Percentiles rank a stretch among this genome's conserved stretches.
Conservation (phyloP, 768 basidiomycete genomes). For the Holtermannia corniformis region DNA sequence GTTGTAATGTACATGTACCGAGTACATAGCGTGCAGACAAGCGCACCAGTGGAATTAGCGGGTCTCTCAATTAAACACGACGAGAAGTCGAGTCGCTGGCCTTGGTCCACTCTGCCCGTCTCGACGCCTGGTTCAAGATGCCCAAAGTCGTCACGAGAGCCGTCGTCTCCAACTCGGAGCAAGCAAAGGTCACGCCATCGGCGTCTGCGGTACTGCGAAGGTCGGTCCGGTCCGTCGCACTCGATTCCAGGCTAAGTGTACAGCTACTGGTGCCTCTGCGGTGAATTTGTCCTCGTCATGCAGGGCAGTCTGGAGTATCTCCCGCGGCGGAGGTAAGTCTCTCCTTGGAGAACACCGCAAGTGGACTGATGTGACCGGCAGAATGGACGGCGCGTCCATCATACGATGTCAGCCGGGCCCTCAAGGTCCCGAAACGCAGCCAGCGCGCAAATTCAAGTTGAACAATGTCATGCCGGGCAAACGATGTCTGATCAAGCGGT, state of each 20-base stretch:
- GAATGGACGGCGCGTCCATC: slow-evolving; percentile 70
- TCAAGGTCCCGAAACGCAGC: slow-evolving; percentile 50
- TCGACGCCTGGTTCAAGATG: slow-evolving; percentile 47
- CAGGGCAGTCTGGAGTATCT: slow-evolving; percentile 39
- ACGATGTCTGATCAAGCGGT: slow-evolving; percentile 72
- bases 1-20: neutral
- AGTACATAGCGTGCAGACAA: neutral
- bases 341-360: neutral
- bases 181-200: slow-evolving; percentile 33
- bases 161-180: slow-evolving; percentile 72
- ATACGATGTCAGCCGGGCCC: slow-evolving; percentile 63
- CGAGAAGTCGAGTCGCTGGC: neutral
- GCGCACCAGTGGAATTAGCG: neutral
- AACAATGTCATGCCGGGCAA: slow-evolving; percentile 58
- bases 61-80: neutral
- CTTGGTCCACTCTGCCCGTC: neutral
- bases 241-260: neutral
- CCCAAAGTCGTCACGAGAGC: slow-evolving; percentile 87
- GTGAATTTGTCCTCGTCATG: slow-evolving; percentile 42
- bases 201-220: slow-evolving; percentile 38
- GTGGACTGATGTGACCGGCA: slow-evolving; percentile 52
- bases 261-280: slow-evolving; percentile 42
- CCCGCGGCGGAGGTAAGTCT: slow-evolving; percentile 36
- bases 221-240: neutral
- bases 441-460: slow-evolving; percentile 63